Percentiles rank a stretch among this genome's conserved stretches.
Evolutionary conservation across 805 yeast genomes (phyloP).

Genomic region (Wickerhamia fluorescens): DNA sequence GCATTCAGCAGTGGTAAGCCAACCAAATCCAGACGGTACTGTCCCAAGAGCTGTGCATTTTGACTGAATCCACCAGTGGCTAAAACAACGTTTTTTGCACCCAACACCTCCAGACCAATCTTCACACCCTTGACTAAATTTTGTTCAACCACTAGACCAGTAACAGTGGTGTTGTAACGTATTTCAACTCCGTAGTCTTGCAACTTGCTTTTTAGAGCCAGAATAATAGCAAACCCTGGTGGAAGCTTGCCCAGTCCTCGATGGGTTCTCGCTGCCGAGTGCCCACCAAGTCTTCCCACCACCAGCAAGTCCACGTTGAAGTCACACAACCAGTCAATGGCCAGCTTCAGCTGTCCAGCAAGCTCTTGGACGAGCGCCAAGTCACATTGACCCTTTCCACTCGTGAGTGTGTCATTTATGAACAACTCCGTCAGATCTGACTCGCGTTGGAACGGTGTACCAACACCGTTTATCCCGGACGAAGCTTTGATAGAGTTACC

Average conservation of each 20-base stretch:
- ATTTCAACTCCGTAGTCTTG: conserved; percentile 19
- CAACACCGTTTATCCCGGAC: conserved; percentile 48
- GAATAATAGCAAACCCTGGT: conserved; percentile 54
- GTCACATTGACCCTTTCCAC: conserved; percentile 26
- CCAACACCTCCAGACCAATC: conserved; percentile 13
- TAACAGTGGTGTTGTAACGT: conserved; percentile 22
- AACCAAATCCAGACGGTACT: conserved; percentile 41
- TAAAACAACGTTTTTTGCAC: conserved; percentile 31
- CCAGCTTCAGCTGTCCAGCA: conserved; percentile 19
- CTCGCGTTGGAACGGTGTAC: conserved; percentile 20
- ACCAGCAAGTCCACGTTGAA: conserved; percentile 21
- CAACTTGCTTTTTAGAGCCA: conserved; percentile 34
- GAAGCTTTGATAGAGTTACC: conserved; percentile 59
- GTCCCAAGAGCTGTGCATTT: conserved; percentile 27
- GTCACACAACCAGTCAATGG: conserved; percentile 27
- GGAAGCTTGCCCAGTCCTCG: conserved; percentile 39
- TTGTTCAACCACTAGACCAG: too few species aligned
- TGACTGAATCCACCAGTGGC: conserved; percentile 58
- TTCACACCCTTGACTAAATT: conserved; percentile 33
- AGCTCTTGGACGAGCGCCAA: conserved; percentile 18
- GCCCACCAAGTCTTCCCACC: conserved; percentile 36
- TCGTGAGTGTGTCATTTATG: conserved; percentile 21
- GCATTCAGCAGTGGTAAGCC: conserved; percentile 52
- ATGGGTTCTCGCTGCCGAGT: conserved; percentile 32
- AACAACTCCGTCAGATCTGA: conserved; percentile 22